phyloP scores from a whole-genome alignment of 116 monocot genomes.

The Cymodocea nodosa region DNA sequence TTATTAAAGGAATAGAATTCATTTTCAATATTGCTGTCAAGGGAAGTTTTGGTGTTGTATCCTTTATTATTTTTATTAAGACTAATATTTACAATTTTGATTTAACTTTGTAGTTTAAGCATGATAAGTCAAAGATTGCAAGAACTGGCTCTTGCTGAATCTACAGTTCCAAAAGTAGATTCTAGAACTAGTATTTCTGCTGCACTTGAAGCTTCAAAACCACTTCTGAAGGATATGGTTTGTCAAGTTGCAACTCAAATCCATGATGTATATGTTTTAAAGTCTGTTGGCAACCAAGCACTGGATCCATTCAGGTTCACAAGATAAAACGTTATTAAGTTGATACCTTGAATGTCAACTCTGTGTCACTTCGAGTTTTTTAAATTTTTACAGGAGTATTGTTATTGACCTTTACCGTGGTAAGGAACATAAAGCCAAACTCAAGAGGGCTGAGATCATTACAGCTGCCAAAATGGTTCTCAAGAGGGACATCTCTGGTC shows the following conservation, averaged over 20 bases:
- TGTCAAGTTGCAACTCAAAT: conserved; percentile 36
- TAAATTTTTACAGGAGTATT: conserved; percentile 34
- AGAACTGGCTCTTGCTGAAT: conserved; percentile 23
- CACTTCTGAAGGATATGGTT: conserved; percentile 32
- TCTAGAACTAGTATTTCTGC: conserved; percentile 25
- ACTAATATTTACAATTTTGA: neutral
- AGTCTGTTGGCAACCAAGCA: conserved; percentile 18
- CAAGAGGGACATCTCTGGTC: conserved; percentile 36
- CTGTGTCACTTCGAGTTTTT: neutral
- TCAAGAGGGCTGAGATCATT: conserved; percentile 48
- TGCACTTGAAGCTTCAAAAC: conserved; percentile 21
- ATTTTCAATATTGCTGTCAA: neutral
- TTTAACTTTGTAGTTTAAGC: conserved; percentile 21
- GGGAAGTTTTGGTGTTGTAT: neutral
- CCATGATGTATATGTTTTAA: conserved; percentile 55
- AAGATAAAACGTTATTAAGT: neutral
- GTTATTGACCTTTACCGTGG: conserved; percentile 40
- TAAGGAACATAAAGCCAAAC: conserved; percentile 27
- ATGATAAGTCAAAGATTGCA: conserved; percentile 31
- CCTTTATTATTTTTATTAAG: neutral
- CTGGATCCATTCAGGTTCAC: conserved; percentile 45
- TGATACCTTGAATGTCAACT: neutral
- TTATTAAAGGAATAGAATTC: neutral
- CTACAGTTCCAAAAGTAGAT: conserved; percentile 37
- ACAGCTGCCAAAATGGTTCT: conserved; percentile 20